Conservation (phyloP, 2,329 filamentous ascomycete species). For the Zelopaecilomyces penicillatus region DNA sequence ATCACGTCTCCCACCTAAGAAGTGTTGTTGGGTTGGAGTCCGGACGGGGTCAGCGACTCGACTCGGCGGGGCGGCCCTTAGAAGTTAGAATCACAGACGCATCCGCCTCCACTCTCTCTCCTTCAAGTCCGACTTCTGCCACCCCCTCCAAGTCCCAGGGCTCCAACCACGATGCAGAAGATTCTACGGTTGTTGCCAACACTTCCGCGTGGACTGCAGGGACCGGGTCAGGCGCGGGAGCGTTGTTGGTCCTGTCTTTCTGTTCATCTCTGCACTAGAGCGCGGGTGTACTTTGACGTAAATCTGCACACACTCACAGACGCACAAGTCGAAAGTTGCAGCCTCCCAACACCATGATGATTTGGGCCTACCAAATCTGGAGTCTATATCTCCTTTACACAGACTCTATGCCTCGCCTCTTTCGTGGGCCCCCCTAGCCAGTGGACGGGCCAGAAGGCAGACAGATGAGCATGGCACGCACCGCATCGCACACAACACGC, state of each 20-base stretch:
- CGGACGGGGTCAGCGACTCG: too few species aligned
- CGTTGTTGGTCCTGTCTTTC: constrained; percentile 8
- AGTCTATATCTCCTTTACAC: constrained; percentile 18
- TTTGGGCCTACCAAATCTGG: constrained; percentile 17
- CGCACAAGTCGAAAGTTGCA: constrained; percentile 9
- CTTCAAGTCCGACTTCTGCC: background rate
- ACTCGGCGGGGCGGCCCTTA: too few species aligned
- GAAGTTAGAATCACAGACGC: constrained; percentile 5
- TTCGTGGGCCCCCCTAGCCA: background rate
- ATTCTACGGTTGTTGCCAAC: constrained; percentile 8
- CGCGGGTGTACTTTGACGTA: constrained; percentile 21
- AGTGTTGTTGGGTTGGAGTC: too few species aligned
- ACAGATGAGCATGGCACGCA: constrained; percentile 6
- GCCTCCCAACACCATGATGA: constrained; percentile 11
- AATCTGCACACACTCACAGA: constrained; percentile 15
- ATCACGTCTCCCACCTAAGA: too few species aligned
- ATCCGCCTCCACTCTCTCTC: constrained; percentile 7
- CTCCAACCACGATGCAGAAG: constrained; percentile 6
- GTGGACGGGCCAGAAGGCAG: constrained; percentile 11
- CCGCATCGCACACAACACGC: constrained; percentile 6
- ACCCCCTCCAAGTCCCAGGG: background rate
- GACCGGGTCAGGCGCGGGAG: constrained; percentile 8
- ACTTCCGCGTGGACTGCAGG: constrained; percentile 10
- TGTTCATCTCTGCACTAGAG: background rate
- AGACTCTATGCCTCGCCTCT: constrained; percentile 8